A percentile compares a stretch with the other conserved stretches of the same genome.
Conservation (phyloP, 75 land plant genomes). For the Chamaecyparis obtusa region DNA sequence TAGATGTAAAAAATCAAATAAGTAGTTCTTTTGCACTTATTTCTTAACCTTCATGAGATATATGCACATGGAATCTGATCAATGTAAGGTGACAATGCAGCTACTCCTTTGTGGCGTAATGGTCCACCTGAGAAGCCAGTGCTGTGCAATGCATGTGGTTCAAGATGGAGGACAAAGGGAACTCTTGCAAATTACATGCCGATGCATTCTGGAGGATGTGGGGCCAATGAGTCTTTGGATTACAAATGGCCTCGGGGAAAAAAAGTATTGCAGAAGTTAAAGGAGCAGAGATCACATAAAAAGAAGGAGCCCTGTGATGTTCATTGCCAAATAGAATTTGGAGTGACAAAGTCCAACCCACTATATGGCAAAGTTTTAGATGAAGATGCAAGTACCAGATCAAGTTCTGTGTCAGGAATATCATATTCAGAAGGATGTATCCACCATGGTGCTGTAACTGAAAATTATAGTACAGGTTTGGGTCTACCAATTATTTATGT, state of each 20-base stretch:
- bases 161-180: conserved; percentile 64
- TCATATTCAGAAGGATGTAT: conserved; percentile 35
- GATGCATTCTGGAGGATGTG: conserved; percentile 53
- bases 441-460: conserved; percentile 11
- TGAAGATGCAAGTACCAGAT: conserved; percentile 39
- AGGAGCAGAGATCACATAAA: conserved; percentile 34
- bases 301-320: conserved; percentile 45
- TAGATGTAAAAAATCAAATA: neutral
- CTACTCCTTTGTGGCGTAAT: conserved; percentile 59
- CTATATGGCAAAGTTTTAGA: neutral
- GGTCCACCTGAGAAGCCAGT: conserved; percentile 68
- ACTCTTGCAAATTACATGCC: conserved; percentile 64
- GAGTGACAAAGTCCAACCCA: neutral
- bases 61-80: neutral
- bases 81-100: conserved; percentile 25
- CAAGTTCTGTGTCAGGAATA: conserved; percentile 36
- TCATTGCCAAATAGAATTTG: conserved; percentile 5
- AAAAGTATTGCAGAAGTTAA: conserved; percentile 15
- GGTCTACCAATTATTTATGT: neutral
- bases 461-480: conserved; percentile 18
- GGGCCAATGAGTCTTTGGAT: conserved; percentile 24
- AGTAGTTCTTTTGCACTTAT: conserved; percentile 1
- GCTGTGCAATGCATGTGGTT: conserved; percentile 64
- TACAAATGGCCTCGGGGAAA: conserved; percentile 18
- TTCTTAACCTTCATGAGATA: neutral